Evolutionary conservation across 2,329 filamentous ascomycete genomes (phyloP), one percentile per base, ranked within the genome.

Genomic region (Volutella citrinella): DNA sequence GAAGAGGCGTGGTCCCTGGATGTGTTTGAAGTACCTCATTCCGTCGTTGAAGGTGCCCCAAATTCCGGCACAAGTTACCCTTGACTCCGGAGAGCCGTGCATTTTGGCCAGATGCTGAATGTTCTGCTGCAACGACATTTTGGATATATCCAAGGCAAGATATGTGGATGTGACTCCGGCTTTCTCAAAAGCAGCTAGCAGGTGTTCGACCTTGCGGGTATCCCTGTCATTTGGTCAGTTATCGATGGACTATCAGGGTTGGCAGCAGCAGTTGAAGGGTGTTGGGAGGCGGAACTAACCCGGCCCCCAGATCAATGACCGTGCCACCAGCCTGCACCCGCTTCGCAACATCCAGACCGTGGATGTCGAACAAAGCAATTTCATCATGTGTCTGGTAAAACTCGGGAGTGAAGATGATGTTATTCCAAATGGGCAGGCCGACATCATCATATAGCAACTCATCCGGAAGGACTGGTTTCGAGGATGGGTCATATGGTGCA

Each of bases 331-430:
- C 38, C 14, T 52, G 36, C 18, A 62, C 39, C 10, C 45, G 48
- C 13, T 34, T 34, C n/a, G 57, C 58, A 35, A 67, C 55, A 3
- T 62, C 55, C n/a, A 41, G 32, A 7, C 61, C 62, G 42, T 65
- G 49, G 30, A 44, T 34, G 21, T 62, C 46, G 20, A 67, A 60
- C 3, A 67, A 42, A 7, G 41, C 47, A 14, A 61, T 62, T 48
- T 67, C 64, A 21, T 67, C 64, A 19, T 59, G 55, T 4, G 64
- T 64, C 38, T 67, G 64, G 37, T 67, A 67, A 38, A 64, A 66
- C 24, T 64, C 55, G 3, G 52, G 45, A 1, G 52, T 62, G 40
- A 55, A 62, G 34, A 67, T 66, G 36, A 67, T 65, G 9, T 63
- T 37, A 27, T 63, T 63, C 64, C 64, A 67, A 40, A 66, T 63